Percentiles rank a stretch among this genome's conserved stretches.
These are phyloP conservation scores for Coemansia javaensis DNA, from an alignment of 192 early-diverging fungal genomes.

Conservation along the genomic window DNA sequence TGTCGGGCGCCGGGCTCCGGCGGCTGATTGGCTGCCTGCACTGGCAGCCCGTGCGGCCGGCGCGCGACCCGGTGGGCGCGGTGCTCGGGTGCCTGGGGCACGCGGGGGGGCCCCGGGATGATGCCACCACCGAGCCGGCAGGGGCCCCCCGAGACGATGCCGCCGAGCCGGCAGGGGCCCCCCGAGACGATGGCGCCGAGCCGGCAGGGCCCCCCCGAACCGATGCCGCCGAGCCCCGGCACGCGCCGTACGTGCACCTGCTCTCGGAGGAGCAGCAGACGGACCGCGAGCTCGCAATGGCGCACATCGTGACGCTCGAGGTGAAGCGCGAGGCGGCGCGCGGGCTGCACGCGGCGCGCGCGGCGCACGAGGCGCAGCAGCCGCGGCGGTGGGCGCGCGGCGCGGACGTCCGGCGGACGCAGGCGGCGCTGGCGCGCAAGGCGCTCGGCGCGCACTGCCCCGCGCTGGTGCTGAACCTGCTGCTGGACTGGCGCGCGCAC, in stretches of 20 bases:
- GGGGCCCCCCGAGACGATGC: no score
- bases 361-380: not conserved
- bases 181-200: no score
- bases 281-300: constrained; percentile 6
- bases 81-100: no score
- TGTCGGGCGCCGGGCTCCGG: no score
- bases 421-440: constrained; percentile 5
- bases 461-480: constrained; percentile 19
- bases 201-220: not conserved
- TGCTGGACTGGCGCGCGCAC: constrained; percentile 13
- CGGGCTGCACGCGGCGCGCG: constrained; percentile 4
- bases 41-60: no score
- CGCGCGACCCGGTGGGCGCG: no score
- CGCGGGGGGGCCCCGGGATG: no score
- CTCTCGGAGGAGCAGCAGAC: not conserved
- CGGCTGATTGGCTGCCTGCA: no score
- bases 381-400: not conserved
- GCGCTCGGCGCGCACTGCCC: constrained; percentile 4
- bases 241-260: not conserved
- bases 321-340: constrained; percentile 11
- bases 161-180: no score
- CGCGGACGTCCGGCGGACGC: constrained; percentile 1
- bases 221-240: not conserved
- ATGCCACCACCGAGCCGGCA: no score
- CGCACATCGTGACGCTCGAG: constrained; percentile 11